Evolutionary conservation across 139 green algal species (phyloP).

Genomic region (Monoraphidium neglectum): DNA sequence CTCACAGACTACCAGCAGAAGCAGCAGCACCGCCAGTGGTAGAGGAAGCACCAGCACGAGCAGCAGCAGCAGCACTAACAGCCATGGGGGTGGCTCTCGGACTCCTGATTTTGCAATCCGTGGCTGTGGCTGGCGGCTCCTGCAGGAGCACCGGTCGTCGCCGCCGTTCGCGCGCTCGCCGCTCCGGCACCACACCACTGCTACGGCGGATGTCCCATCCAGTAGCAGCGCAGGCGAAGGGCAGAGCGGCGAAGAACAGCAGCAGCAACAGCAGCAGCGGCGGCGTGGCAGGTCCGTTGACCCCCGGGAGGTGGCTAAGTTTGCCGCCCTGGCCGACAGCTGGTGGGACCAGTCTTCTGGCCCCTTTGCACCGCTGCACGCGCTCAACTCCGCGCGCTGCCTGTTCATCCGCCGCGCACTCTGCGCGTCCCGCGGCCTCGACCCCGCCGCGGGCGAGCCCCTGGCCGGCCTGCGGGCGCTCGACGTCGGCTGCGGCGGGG

Average conservation of each 20-base stretch:
- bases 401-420: constrained; percentile 76
- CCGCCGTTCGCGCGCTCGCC: too few relatives aligned
- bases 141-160: background rate
- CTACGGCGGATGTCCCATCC: background rate
- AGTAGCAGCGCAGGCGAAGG: background rate
- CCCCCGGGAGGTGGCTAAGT: constrained; percentile 77
- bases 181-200: background rate
- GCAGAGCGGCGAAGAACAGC: background rate
- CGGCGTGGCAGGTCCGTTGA: constrained; percentile 50
- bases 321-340: constrained; percentile 65
- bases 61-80: background rate
- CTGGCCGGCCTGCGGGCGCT: constrained; percentile 56
- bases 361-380: constrained; percentile 83
- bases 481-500: constrained; percentile 92
- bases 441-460: constrained; percentile 28
- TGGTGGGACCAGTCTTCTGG: constrained; percentile 82
- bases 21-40: background rate
- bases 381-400: constrained; percentile 81
- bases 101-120: background rate
- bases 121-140: background rate
- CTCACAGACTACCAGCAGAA: background rate
- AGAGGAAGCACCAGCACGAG: background rate
- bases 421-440: constrained; percentile 23
- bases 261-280: background rate
- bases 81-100: background rate